Evolutionary conservation across 2,329 filamentous ascomycete species (phyloP).

Genomic region (Diaporthe nobilis): DNA sequence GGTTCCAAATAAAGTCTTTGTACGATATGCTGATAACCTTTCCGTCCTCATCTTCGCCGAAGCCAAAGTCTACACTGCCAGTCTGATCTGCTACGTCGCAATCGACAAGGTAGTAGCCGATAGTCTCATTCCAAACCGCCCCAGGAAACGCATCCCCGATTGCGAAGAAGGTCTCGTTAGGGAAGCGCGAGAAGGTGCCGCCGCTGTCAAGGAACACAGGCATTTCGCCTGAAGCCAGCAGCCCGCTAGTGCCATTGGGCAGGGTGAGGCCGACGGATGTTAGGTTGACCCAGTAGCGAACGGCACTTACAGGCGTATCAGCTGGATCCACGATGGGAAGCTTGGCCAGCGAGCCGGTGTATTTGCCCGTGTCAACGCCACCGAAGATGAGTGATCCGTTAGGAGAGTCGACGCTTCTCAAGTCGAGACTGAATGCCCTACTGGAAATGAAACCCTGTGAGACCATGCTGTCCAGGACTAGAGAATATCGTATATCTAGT

Average conservation of each 20-base stretch:
- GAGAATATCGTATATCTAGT: conserved; percentile 59
- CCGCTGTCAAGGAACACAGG: conserved; percentile 64
- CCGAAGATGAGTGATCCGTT: conserved; percentile 67
- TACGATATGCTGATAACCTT: conserved; percentile 59
- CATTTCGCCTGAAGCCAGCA: conserved; percentile 43
- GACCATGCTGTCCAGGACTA: conserved; percentile 65
- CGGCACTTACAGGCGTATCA: conserved; percentile 41
- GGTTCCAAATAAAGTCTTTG: conserved; percentile 65
- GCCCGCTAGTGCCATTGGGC: conserved; percentile 42
- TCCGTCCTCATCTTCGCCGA: conserved; percentile 49
- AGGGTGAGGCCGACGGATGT: conserved; percentile 47
- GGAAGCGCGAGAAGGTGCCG: conserved; percentile 64
- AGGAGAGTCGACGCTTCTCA: conserved; percentile 58
- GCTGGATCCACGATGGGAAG: conserved; percentile 56
- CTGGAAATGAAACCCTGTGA: conserved; percentile 62
- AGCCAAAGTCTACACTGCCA: conserved; percentile 64
- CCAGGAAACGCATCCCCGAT: conserved; percentile 59
- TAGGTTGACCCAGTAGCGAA: conserved; percentile 53
- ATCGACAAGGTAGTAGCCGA: conserved; percentile 60
- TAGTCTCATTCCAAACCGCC: conserved; percentile 53
- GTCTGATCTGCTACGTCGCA: conserved; percentile 55
- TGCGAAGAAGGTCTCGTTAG: conserved; percentile 56
- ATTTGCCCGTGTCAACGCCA: conserved; percentile 67
- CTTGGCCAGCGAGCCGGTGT: conserved; percentile 59
- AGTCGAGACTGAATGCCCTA: conserved; percentile 65